Evolutionary conservation across 1,284 basidiomycete genomes (phyloP).

Genomic region (Hymenochaete sp.): DNA sequence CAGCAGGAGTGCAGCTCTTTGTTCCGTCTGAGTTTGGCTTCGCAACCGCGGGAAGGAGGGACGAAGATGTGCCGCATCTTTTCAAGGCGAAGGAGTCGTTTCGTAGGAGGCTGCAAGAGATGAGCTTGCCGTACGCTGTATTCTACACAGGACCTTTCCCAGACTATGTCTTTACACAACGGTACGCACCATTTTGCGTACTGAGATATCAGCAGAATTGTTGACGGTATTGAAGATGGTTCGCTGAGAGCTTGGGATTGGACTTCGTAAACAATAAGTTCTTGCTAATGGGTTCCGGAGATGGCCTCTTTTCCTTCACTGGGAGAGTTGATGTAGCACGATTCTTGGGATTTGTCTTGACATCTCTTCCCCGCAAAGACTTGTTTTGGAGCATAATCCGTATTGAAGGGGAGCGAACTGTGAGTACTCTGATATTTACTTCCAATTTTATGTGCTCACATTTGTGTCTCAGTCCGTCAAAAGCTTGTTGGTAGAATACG

Average conservation of each 20-base stretch:
- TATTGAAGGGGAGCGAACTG: conserved; percentile 31
- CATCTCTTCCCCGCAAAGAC: conserved; percentile 24
- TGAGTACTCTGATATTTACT: background rate
- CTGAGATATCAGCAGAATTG: conserved; percentile 5
- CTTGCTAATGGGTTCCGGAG: conserved; percentile 28
- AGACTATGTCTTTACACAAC: conserved; percentile 16
- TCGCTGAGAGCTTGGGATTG: conserved; percentile 19
- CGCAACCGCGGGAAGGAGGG: conserved; percentile 20
- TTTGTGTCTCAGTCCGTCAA: conserved; percentile 6
- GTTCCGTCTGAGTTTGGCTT: conserved; percentile 34
- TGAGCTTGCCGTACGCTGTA: conserved; percentile 27
- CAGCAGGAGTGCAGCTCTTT: conserved; percentile 31
- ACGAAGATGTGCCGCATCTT: background rate
- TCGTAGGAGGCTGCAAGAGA: conserved; percentile 25
- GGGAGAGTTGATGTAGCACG: conserved; percentile 28
- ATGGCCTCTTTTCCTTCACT: conserved; percentile 26
- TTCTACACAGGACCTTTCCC: conserved; percentile 27
- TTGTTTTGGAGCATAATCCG: conserved; percentile 28
- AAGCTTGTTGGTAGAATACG: background rate
- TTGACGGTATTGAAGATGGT: conserved; percentile 21
- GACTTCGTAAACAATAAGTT: conserved; percentile 27
- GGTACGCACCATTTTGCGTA: conserved; percentile 5
- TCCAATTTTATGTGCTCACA: background rate
- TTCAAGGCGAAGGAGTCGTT: conserved; percentile 15
- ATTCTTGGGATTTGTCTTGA: conserved; percentile 31